These are phyloP conservation scores for Fraxinus latifolia DNA, from an alignment of 305 asterid species.

Conservation along the genomic window DNA sequence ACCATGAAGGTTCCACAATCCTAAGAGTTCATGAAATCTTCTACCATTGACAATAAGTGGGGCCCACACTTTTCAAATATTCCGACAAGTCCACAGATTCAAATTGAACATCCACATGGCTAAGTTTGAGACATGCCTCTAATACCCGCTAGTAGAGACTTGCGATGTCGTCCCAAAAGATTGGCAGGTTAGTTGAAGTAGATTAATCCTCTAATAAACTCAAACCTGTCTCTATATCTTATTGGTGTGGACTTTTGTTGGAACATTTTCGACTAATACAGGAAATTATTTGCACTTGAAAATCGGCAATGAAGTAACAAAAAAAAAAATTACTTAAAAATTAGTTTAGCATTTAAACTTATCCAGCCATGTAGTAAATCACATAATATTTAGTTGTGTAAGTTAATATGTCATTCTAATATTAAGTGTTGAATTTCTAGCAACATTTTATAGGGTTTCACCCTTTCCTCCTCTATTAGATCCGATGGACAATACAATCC, in stretches of 20 bases:
- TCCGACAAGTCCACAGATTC: neutral
- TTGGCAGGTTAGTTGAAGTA: neutral
- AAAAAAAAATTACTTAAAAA: neutral
- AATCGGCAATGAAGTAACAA: neutral
- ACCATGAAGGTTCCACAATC: neutral
- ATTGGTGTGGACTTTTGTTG: neutral
- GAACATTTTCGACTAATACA: neutral
- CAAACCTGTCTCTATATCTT: neutral
- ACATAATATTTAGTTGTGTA: neutral
- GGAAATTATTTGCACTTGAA: neutral
- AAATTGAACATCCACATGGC: neutral
- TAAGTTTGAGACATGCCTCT: neutral
- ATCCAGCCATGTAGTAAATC: neutral
- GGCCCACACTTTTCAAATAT: neutral
- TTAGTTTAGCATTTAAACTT: neutral
- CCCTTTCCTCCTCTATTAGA: neutral
- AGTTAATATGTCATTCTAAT: neutral
- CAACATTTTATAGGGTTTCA: neutral
- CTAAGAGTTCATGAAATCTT: neutral
- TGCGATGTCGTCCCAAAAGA: neutral
- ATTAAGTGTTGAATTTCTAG: neutral
- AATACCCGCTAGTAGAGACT: neutral
- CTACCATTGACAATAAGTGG: neutral
- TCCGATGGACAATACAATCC: neutral
- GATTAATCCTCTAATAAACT: neutral